Conservation (phyloP, 768 basidiomycete species). For the Macrolepiota albuminosa region DNA sequence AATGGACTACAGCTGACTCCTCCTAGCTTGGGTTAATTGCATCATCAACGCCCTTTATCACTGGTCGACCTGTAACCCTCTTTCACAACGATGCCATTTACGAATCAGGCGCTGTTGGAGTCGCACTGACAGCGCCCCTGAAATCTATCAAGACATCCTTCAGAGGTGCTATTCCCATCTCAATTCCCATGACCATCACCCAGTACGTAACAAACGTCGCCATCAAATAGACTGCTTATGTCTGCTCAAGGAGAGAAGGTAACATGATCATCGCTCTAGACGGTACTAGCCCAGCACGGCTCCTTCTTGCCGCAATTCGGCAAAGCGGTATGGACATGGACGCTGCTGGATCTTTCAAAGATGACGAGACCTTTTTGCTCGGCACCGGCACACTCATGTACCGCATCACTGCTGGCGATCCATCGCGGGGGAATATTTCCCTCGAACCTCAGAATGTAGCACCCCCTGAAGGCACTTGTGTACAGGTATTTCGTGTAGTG, state of each 20-base stretch:
- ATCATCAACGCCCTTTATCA: slow-evolving; percentile 75
- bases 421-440: slow-evolving; percentile 62
- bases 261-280: slow-evolving; percentile 65
- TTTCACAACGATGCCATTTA: slow-evolving; percentile 51
- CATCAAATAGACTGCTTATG: neutral
- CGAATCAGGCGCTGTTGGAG: slow-evolving; percentile 65
- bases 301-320: slow-evolving; percentile 52
- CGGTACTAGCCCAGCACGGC: slow-evolving; percentile 51
- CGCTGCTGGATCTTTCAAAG: slow-evolving; percentile 35
- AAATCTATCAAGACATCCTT: slow-evolving; percentile 23
- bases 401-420: slow-evolving; percentile 66
- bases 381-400: slow-evolving; percentile 43
- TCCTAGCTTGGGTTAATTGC: slow-evolving; percentile 62
- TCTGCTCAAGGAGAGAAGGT: slow-evolving; percentile 58
- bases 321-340: slow-evolving; percentile 26
- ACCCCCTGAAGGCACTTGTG: slow-evolving; percentile 42
- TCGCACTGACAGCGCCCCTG: slow-evolving; percentile 35
- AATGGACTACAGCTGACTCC: neutral
- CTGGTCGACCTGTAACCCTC: slow-evolving; percentile 68
- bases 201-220: slow-evolving; percentile 29
- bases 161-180: slow-evolving; percentile 39
- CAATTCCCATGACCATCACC: slow-evolving; percentile 47
- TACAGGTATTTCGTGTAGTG: slow-evolving; percentile 30
- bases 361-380: slow-evolving; percentile 53
- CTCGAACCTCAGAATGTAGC: slow-evolving; percentile 45